These are phyloP conservation scores for Vachellia pachyceras DNA, from an alignment of 306 rosid species.

Conservation along the genomic window DNA sequence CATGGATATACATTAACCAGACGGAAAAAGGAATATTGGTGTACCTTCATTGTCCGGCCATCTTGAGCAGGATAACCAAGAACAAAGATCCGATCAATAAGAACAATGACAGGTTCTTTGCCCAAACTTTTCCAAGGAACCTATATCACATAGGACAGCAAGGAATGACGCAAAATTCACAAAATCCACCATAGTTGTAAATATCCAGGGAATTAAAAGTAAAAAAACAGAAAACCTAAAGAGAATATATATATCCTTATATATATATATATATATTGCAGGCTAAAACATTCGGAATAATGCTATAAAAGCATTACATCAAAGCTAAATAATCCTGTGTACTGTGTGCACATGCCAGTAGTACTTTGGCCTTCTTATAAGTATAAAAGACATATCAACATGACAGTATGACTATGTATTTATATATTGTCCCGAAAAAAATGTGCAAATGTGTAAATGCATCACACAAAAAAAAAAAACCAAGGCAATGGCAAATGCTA, in stretches of 20 bases:
- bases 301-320: slow-evolving; percentile 16
- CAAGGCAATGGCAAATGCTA: slow-evolving; percentile 43
- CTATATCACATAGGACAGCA: slow-evolving; percentile 46
- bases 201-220: slow-evolving; percentile 13
- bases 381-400: background rate
- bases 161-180: slow-evolving; percentile 18
- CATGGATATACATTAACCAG: slow-evolving; percentile 24
- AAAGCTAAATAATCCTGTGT: slow-evolving; percentile 31
- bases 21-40: slow-evolving; percentile 28
- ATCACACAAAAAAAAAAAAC: slow-evolving; percentile 12
- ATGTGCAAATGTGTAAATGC: background rate
- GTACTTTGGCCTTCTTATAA: background rate
- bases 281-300: slow-evolving; percentile 24
- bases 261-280: background rate
- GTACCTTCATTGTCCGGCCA: slow-evolving; percentile 70
- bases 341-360: background rate
- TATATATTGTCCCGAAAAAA: slow-evolving; percentile 1
- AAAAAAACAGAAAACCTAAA: background rate
- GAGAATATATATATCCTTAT: background rate
- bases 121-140: slow-evolving; percentile 99
- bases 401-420: slow-evolving; percentile 1
- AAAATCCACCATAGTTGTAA: slow-evolving; percentile 16
- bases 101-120: slow-evolving; percentile 96
- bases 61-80: slow-evolving; percentile 87
- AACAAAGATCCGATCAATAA: slow-evolving; percentile 91